Percentiles rank a stretch among this genome's conserved stretches.
Conservation (phyloP, 73 alveolate species). For the Blepharisma stoltei region DNA sequence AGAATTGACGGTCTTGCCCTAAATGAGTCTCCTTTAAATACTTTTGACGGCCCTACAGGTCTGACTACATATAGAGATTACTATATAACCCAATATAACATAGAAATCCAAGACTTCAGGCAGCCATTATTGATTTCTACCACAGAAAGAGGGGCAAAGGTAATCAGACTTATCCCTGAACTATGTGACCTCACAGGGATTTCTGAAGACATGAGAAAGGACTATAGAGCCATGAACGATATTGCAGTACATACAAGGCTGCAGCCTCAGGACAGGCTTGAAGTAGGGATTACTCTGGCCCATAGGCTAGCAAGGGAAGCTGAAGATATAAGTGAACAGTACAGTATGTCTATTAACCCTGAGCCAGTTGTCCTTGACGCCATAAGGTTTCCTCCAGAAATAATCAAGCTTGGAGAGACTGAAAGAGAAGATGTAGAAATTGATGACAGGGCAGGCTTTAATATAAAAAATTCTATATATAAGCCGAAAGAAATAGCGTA, state of each 20-base stretch:
- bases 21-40: slow-evolving; percentile 61
- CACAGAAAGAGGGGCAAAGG: slow-evolving; percentile 32
- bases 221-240: slow-evolving; percentile 75
- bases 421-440: not conserved
- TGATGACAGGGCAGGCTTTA: not conserved
- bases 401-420: slow-evolving; percentile 11
- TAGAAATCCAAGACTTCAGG: slow-evolving; percentile 34
- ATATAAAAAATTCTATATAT: not conserved
- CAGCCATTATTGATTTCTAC: not conserved
- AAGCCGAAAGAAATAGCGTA: not conserved
- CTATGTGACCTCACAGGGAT: slow-evolving; percentile 86
- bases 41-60: slow-evolving; percentile 63
- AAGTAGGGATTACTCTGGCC: slow-evolving; percentile 43
- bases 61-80: slow-evolving; percentile 71
- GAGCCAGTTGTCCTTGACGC: slow-evolving; percentile 41
- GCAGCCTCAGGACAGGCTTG: slow-evolving; percentile 62
- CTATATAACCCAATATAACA: slow-evolving; percentile 69
- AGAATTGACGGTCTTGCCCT: slow-evolving; percentile 69
- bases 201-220: slow-evolving; percentile 81
- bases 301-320: slow-evolving; percentile 35
- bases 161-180: slow-evolving; percentile 83
- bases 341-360: slow-evolving; percentile 52
- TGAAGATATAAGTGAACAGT: slow-evolving; percentile 36
- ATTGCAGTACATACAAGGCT: slow-evolving; percentile 62
- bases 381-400: slow-evolving; percentile 24